These are phyloP conservation scores for Aspergillus sp. DNA, from an alignment of 2,329 filamentous ascomycete genomes.

Conservation along the genomic window DNA sequence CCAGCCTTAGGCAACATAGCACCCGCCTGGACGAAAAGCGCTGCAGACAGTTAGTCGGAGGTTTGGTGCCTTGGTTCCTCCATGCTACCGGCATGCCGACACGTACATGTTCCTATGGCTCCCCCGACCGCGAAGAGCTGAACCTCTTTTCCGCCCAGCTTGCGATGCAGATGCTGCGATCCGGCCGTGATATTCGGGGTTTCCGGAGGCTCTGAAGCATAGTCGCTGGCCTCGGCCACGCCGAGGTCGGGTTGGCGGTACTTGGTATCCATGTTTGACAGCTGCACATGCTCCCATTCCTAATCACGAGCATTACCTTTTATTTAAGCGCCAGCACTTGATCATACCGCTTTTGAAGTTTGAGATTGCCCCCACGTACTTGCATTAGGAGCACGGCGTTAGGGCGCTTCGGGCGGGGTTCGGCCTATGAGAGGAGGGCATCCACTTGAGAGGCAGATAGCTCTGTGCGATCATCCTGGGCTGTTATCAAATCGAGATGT, in stretches of 20 bases:
- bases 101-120: conserved; percentile 38
- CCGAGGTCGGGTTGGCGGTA: no score
- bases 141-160: conserved; percentile 34
- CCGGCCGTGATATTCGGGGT: conserved; percentile 9
- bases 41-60: conserved; percentile 10
- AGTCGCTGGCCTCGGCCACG: neutral
- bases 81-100: neutral
- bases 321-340: neutral
- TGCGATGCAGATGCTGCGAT: conserved; percentile 32
- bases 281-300: neutral
- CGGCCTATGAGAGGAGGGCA: neutral
- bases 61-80: no score
- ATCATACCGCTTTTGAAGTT: neutral
- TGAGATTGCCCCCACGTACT: neutral
- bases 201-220: neutral
- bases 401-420: neutral
- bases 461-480: neutral
- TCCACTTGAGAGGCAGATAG: neutral
- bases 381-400: neutral
- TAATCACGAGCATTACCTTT: no score
- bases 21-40: conserved; percentile 36
- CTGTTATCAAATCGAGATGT: neutral
- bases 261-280: neutral
- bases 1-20: conserved; percentile 36
- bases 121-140: conserved; percentile 39